phyloP scores from a whole-genome alignment of 2,329 filamentous ascomycete species.

The Penicillium crustosum region DNA sequence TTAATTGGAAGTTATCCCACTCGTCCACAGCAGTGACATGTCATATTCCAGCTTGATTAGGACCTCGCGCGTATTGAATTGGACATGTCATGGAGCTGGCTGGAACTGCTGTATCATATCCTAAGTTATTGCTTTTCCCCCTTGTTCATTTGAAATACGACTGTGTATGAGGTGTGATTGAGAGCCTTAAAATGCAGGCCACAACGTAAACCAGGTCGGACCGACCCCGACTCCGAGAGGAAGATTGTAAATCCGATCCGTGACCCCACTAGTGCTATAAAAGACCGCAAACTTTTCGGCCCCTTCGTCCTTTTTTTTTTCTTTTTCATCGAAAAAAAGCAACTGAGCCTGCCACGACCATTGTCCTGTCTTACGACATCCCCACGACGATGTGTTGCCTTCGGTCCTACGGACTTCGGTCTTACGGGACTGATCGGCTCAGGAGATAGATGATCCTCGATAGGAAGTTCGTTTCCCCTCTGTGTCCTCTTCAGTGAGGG shows the following conservation, averaged over 20 bases:
- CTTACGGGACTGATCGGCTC: slow-evolving; percentile 58
- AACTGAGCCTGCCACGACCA: slow-evolving; percentile 70
- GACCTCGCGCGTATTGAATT: not conserved
- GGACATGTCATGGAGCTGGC: not conserved
- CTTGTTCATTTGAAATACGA: not conserved
- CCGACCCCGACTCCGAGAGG: slow-evolving; percentile 1
- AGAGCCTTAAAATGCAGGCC: not conserved
- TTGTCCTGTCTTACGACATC: slow-evolving; percentile 51
- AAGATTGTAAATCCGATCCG: slow-evolving; percentile 28
- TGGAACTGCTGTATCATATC: slow-evolving; percentile 1
- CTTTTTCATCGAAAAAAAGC: slow-evolving; percentile 57
- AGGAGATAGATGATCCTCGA: slow-evolving; percentile 62
- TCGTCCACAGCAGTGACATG: not conserved
- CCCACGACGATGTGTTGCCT: slow-evolving; percentile 68
- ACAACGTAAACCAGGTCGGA: not conserved
- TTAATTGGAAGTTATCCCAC: not conserved
- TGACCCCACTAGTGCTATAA: slow-evolving; percentile 33
- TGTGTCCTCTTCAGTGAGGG: slow-evolving; percentile 70
- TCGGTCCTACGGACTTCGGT: slow-evolving; percentile 57
- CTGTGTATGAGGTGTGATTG: not conserved
- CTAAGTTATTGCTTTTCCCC: not conserved
- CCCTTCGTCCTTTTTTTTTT: slow-evolving; percentile 42
- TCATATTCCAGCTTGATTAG: not conserved
- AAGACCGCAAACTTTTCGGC: slow-evolving; percentile 20
- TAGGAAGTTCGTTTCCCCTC: slow-evolving; percentile 70